Percentiles rank a stretch among this genome's conserved stretches.
Conservation (phyloP, 768 basidiomycete genomes). For the Termitomyces sp. region DNA sequence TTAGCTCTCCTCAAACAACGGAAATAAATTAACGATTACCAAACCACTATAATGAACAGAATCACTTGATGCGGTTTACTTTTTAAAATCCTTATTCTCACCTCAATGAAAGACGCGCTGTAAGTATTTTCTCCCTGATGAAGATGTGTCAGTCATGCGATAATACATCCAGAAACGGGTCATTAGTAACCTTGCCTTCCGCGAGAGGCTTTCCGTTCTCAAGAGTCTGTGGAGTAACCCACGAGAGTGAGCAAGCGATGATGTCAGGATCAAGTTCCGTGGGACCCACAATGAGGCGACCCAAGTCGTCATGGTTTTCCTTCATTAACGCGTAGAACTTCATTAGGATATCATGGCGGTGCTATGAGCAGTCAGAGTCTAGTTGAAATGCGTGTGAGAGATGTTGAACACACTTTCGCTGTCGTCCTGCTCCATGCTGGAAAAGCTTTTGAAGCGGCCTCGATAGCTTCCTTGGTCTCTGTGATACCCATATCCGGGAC, state of each 20-base stretch:
- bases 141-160: conserved; percentile 1
- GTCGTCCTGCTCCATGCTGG: conserved; percentile 84
- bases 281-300: conserved; percentile 70
- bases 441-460: conserved; percentile 77
- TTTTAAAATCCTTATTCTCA: conserved; percentile 22
- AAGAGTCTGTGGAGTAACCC: conserved; percentile 52
- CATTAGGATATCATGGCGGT: conserved; percentile 78
- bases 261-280: conserved; percentile 19
- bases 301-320: conserved; percentile 82
- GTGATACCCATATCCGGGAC: conserved; percentile 86
- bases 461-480: conserved; percentile 83
- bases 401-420: conserved; percentile 55
- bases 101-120: conserved; percentile 81
- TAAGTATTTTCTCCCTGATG: conserved; percentile 82
- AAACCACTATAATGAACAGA: conserved; percentile 57
- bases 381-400: neutral
- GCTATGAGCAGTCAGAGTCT: conserved; percentile 28
- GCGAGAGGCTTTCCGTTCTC: conserved; percentile 93
- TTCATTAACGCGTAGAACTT: conserved; percentile 78
- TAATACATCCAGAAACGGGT: neutral
- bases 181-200: conserved; percentile 63
- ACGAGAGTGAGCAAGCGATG: conserved; percentile 4
- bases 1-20: conserved; percentile 4
- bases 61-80: neutral
- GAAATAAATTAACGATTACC: conserved; percentile 36